A percentile compares a stretch with the other conserved stretches of the same genome.
These are phyloP conservation scores for Leccinum arenicola DNA, from an alignment of 768 basidiomycete species.

Conservation along the genomic window DNA sequence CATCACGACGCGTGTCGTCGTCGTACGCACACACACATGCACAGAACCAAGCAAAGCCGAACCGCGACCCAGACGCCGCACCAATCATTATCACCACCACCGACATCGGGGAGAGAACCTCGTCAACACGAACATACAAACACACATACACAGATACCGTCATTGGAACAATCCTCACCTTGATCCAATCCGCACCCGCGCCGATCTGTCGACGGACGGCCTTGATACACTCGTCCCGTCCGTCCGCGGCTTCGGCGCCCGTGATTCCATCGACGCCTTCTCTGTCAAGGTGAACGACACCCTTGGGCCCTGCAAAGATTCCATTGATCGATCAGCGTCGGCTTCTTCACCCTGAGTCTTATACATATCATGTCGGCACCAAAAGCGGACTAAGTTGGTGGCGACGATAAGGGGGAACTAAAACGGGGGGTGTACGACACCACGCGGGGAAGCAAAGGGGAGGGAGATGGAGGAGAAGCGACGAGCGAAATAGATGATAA, in stretches of 20 bases:
- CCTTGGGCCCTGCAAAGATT: slow-evolving; percentile 48
- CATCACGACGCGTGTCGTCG: slow-evolving; percentile 2
- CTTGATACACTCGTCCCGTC: slow-evolving; percentile 49
- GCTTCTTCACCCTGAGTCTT: background rate
- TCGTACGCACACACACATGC: background rate
- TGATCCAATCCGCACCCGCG: slow-evolving; percentile 67
- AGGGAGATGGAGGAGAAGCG: background rate
- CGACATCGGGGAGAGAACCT: background rate
- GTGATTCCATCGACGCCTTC: slow-evolving; percentile 56
- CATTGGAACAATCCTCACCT: slow-evolving; percentile 35
- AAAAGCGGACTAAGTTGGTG: slow-evolving; percentile 12
- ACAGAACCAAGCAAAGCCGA: background rate
- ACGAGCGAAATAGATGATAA: background rate
- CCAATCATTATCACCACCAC: background rate
- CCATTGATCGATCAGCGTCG: background rate
- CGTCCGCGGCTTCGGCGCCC: slow-evolving; percentile 60
- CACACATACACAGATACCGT: background rate
- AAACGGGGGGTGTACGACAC: background rate
- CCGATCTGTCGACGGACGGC: slow-evolving; percentile 62
- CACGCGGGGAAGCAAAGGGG: background rate
- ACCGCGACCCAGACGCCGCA: background rate
- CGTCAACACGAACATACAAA: slow-evolving; percentile 2
- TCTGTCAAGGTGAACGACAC: slow-evolving; percentile 39
- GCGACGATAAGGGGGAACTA: slow-evolving; percentile 12
- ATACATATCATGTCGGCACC: background rate